phyloP scores from a whole-genome alignment of 176 grass and related monocot genomes.

The Miscanthus lutarioriparius region DNA sequence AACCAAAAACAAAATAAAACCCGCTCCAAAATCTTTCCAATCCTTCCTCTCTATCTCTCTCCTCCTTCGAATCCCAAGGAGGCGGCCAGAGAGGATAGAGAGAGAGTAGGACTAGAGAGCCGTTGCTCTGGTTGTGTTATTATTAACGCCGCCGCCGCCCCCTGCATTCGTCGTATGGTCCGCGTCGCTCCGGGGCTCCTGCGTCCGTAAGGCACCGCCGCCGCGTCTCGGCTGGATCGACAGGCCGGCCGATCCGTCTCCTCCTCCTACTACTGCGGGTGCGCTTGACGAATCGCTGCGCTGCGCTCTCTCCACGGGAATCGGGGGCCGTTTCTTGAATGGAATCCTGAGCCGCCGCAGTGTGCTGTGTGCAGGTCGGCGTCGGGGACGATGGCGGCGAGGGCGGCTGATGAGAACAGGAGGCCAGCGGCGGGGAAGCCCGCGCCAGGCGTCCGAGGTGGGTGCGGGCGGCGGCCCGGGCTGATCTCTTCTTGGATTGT shows the following conservation, averaged over 20 bases:
- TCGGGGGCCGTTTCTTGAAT: conserved; percentile 30
- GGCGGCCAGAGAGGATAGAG: conserved; percentile 12
- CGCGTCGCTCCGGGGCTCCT: not conserved
- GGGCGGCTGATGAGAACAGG: conserved; percentile 47
- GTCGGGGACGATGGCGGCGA: conserved; percentile 52
- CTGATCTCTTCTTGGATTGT: not conserved
- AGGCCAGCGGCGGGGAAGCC: conserved; percentile 10
- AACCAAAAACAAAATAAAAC: conserved; percentile 12
- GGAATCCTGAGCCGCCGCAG: conserved; percentile 6
- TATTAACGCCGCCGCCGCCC: conserved; percentile 39
- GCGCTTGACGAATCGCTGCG: not conserved
- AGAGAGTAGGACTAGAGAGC: not conserved
- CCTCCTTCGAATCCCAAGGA: conserved; percentile 35
- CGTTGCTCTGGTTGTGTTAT: not conserved
- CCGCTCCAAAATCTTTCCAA: conserved; percentile 19
- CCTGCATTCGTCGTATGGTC: not conserved
- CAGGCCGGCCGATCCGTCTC: not conserved
- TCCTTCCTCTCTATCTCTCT: conserved; percentile 21
- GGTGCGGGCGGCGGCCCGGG: not conserved
- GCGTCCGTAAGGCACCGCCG: not conserved
- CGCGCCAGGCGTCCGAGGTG: conserved; percentile 40
- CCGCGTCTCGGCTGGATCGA: conserved; percentile 28
- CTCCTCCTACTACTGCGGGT: not conserved
- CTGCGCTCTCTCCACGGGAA: not conserved
- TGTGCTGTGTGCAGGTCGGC: conserved; percentile 32